Evolutionary conservation across 768 basidiomycete species (phyloP), one percentile per base, ranked within the genome.

Genomic region (Leccinum disarticulatum): DNA sequence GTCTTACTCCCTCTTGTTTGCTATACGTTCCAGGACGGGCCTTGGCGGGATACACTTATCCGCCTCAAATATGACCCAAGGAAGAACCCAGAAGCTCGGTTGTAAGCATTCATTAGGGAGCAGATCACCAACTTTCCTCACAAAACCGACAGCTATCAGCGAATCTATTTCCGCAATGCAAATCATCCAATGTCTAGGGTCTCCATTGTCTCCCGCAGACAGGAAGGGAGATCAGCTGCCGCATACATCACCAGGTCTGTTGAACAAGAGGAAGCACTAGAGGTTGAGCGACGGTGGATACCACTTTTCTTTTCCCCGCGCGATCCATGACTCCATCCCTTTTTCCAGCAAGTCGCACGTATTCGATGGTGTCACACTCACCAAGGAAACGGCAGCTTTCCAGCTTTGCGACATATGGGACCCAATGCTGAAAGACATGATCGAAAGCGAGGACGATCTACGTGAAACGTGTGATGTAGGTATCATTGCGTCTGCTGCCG

Each of bases 381-480:
- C 88, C 49, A 87, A 89, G 65, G 91, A 96, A 72, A 90, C 92
- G 0, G 94, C 93, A 1, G 91, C 93, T 17, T 99, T 93, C 76
- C 97, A 98, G 73, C 79, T 99, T 6, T 91, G 91, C 72, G 97
- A 99, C 71, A 90, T 99, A 63, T 75, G 80, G 7, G 97, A 99
- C 70, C 86, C 87, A 6, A 88, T 95, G 82, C 74, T 97, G 52
- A 84, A 84, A 64, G 79, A 80, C 38, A 88, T 95, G 83, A 91
- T 98, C 54, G 82, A 89, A 61, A 85, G 89, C 59, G 79, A 84
- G 5, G 81, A 84, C 15, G 87, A 85, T 49, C 75, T 90, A 17
- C 83, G 87, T 35, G 87, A 90, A 61, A 77, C 73, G 13, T 93
- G 91, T 70, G 80, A 93, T 68, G 94, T 95, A 61, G 66, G 90